Percentiles rank a stretch among this genome's conserved stretches.
These are phyloP conservation scores for Erythrophleum fordii DNA, from an alignment of 306 rosid genomes.

Conservation along the genomic window DNA sequence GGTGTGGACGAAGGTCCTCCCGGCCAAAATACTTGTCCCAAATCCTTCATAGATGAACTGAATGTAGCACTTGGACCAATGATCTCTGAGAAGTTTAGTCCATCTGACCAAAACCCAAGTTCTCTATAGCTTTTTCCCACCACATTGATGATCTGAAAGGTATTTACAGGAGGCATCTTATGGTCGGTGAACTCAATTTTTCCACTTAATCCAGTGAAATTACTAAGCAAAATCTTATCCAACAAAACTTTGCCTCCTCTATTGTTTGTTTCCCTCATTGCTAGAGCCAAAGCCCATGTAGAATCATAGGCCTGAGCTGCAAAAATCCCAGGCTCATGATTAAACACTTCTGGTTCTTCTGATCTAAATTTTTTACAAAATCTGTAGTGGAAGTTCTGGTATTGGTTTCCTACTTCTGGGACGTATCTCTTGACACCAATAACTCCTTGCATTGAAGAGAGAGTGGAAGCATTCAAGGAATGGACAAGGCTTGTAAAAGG, in stretches of 20 bases:
- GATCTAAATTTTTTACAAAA: conserved; percentile 32
- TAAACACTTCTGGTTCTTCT: conserved; percentile 36
- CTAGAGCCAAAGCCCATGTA: conserved; percentile 40
- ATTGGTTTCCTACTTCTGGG: not conserved
- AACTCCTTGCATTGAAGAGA: conserved; percentile 50
- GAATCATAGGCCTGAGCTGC: conserved; percentile 56
- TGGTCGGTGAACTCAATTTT: conserved; percentile 15
- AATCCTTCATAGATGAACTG: conserved; percentile 30
- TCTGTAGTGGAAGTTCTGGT: conserved; percentile 15
- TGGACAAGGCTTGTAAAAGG: too few species aligned
- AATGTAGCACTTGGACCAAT: not conserved
- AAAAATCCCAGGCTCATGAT: conserved; percentile 44
- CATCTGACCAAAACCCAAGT: conserved; percentile 54
- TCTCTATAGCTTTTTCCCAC: conserved; percentile 40
- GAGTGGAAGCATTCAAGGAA: conserved; percentile 48
- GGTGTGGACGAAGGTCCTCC: conserved; percentile 22
- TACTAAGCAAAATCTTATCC: conserved; percentile 26
- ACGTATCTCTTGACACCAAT: conserved; percentile 45
- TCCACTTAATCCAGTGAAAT: conserved; percentile 39
- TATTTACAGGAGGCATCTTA: conserved; percentile 26
- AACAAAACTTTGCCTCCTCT: conserved; percentile 27
- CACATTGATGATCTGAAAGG: conserved; percentile 51
- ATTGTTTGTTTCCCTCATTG: conserved; percentile 29
- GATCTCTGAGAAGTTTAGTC: conserved; percentile 35
- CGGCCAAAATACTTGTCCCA: conserved; percentile 51